phyloP scores from a whole-genome alignment of 306 rosid species.

The Quercus dentata region DNA sequence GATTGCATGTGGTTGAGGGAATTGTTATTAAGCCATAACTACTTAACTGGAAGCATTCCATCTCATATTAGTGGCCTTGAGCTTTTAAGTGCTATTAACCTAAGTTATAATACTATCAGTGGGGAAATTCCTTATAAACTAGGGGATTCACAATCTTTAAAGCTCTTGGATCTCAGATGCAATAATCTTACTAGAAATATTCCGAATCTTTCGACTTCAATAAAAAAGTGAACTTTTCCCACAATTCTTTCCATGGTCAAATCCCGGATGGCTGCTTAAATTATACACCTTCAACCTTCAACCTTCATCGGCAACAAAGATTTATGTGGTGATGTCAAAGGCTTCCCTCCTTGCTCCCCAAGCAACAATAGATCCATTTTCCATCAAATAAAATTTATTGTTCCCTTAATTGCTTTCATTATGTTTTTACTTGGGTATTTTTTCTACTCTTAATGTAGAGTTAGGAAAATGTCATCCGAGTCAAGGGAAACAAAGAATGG shows the following conservation, averaged over 20 bases:
- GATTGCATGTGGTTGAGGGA: background rate
- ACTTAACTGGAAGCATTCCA: background rate
- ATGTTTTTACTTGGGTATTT: background rate
- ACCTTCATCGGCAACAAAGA: background rate
- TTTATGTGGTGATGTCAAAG: background rate
- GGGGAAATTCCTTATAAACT: background rate
- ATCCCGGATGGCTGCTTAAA: background rate
- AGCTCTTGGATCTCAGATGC: background rate
- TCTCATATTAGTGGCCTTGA: background rate
- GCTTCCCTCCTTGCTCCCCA: background rate
- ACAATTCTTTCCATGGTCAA: background rate
- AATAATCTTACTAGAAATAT: background rate
- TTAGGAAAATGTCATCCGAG: background rate
- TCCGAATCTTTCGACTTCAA: background rate
- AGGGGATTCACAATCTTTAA: fast-evolving
- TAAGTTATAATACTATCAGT: background rate
- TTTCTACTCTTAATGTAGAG: background rate
- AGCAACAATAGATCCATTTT: background rate
- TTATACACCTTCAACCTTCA: background rate
- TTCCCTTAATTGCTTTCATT: background rate
- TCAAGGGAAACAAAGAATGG: background rate
- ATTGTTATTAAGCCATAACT: background rate
- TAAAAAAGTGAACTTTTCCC: background rate
- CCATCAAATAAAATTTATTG: background rate
- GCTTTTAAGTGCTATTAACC: background rate